Percentiles rank a stretch among this genome's conserved stretches.
Evolutionary conservation across 768 basidiomycete species (phyloP).

Genomic region (Leccinum sublutescens): DNA sequence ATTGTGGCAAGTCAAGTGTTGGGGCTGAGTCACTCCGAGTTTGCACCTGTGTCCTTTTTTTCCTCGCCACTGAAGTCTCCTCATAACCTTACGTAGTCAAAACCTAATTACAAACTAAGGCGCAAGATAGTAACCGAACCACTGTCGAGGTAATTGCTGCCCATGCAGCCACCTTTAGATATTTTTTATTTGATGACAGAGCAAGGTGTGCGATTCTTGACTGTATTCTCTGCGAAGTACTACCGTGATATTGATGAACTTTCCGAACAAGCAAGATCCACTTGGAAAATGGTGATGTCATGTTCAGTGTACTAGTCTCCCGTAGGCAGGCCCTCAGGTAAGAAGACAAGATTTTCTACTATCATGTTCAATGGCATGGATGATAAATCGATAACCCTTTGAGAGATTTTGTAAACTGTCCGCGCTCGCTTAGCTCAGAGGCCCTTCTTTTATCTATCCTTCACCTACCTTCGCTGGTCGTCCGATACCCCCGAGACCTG

Average conservation of each 20-base stretch:
- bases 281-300: slow-evolving; percentile 16
- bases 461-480: slow-evolving; percentile 23
- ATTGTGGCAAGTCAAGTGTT: slow-evolving; percentile 21
- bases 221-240: slow-evolving; percentile 14
- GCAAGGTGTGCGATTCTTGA: slow-evolving; percentile 26
- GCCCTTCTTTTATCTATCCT: slow-evolving; percentile 29
- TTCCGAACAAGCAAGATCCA: slow-evolving; percentile 13
- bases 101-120: slow-evolving; percentile 3
- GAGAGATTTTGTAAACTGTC: background rate
- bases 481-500: slow-evolving; percentile 12
- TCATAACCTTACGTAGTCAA: slow-evolving; percentile 12
- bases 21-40: background rate
- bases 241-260: slow-evolving; percentile 21
- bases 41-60: background rate
- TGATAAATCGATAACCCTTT: background rate
- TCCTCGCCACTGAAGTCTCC: background rate
- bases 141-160: slow-evolving; percentile 31
- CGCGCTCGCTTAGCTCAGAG: slow-evolving; percentile 1
- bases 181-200: slow-evolving; percentile 27
- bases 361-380: slow-evolving; percentile 16
- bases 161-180: slow-evolving; percentile 20
- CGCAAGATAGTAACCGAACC: slow-evolving; percentile 4
- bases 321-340: background rate
- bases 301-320: too few species aligned
- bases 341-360: background rate